Percentiles rank a stretch among this genome's conserved stretches.
Evolutionary conservation across 495 filamentous ascomycete species (phyloP).

Genomic region (Aeminium ludgeri): DNA sequence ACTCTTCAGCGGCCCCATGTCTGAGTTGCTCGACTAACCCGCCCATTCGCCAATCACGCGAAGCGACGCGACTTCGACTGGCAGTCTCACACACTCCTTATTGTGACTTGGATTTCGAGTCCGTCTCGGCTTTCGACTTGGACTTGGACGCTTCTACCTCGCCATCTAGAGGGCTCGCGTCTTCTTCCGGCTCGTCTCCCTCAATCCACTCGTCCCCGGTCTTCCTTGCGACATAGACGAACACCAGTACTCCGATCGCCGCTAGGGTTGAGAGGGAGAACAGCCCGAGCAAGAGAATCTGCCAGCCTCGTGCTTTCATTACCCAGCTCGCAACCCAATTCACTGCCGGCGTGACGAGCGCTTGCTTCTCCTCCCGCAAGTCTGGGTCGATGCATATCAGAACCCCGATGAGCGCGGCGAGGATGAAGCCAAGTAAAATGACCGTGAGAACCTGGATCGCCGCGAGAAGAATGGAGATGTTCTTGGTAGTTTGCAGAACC

Average conservation of each 20-base stretch:
- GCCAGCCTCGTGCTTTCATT: neutral
- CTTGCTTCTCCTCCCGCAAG: slow-evolving; percentile 13
- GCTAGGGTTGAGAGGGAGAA: neutral
- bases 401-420: slow-evolving; percentile 14
- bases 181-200: neutral
- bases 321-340: slow-evolving; percentile 8
- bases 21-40: too few species aligned
- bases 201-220: neutral
- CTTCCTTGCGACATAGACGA: neutral
- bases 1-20: too few species aligned
- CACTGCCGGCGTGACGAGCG: slow-evolving; percentile 19
- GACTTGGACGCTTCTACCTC: too few species aligned
- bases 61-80: too few species aligned
- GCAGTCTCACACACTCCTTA: too few species aligned
- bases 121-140: too few species aligned
- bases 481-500: slow-evolving; percentile 21
- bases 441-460: slow-evolving; percentile 19
- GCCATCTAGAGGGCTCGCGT: neutral
- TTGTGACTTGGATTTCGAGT: too few species aligned
- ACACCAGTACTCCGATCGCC: neutral
- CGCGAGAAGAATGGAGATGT: slow-evolving; percentile 18
- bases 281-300: neutral
- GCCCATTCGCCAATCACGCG: too few species aligned
- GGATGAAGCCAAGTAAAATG: slow-evolving; percentile 13
- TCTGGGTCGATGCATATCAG: slow-evolving; percentile 20